These are phyloP conservation scores for Erigeron philadelphicus DNA, from an alignment of 140 eudicot species.

Conservation along the genomic window DNA sequence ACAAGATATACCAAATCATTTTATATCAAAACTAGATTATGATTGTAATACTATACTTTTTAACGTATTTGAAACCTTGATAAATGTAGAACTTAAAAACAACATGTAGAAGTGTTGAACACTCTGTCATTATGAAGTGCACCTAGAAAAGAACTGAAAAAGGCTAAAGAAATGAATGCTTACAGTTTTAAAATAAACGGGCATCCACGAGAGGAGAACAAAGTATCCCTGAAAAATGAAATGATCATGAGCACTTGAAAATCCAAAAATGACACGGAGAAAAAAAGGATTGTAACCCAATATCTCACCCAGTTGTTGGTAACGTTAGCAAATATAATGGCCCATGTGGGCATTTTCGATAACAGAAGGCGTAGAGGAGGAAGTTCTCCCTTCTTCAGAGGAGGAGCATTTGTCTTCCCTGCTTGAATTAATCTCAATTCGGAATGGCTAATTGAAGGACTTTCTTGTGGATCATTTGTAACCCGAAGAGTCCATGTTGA, in stretches of 20 bases:
- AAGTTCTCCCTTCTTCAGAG: constrained; percentile 42
- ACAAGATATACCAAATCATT: neutral
- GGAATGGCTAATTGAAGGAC: constrained; percentile 47
- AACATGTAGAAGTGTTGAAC: neutral
- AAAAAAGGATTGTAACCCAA: neutral
- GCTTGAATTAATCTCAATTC: constrained; percentile 75
- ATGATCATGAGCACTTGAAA: constrained; percentile 14
- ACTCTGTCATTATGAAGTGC: neutral
- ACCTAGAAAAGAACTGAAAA: neutral
- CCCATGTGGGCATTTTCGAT: constrained; percentile 91
- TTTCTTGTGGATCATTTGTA: constrained; percentile 71
- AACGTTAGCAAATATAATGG: constrained; percentile 77
- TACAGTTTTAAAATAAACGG: constrained; percentile 92
- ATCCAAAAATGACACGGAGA: constrained; percentile 14
- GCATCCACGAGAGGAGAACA: constrained; percentile 99
- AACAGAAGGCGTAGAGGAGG: constrained; percentile 62
- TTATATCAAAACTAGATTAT: neutral
- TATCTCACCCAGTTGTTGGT: constrained; percentile 87
- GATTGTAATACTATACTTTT: no score
- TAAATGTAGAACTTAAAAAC: neutral
- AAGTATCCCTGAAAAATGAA: constrained; percentile 79
- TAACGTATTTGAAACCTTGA: neutral
- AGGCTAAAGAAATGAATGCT: constrained; percentile 27
- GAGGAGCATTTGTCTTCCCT: constrained; percentile 55
- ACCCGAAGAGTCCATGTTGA: constrained; percentile 57